phyloP scores from a whole-genome alignment of 257 asterid species.

The Salvia splendens region DNA sequence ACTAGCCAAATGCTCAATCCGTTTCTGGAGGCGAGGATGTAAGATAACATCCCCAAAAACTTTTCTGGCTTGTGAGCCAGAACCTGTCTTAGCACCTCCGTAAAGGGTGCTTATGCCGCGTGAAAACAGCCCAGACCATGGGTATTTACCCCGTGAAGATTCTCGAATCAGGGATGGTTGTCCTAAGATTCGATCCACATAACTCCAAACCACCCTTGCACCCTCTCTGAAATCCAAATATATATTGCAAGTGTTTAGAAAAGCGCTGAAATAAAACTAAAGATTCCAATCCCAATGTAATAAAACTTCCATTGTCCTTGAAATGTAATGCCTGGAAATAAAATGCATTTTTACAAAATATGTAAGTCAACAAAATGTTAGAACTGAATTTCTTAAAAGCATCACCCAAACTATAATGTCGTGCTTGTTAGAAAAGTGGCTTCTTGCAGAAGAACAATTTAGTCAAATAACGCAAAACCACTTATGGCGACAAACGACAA shows the following conservation, averaged over 20 bases:
- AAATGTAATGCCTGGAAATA: slow-evolving; percentile 1
- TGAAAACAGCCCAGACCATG: slow-evolving; percentile 84
- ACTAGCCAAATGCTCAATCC: slow-evolving; percentile 73
- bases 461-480: not conserved
- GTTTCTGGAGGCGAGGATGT: slow-evolving; percentile 79
- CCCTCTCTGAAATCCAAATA: slow-evolving; percentile 75
- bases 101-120: slow-evolving; percentile 53
- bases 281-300: slow-evolving; percentile 6
- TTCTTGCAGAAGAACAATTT: not conserved
- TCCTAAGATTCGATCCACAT: slow-evolving; percentile 92
- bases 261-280: slow-evolving; percentile 1
- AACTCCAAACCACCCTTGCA: slow-evolving; percentile 91
- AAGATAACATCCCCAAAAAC: slow-evolving; percentile 84
- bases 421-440: slow-evolving; percentile 10
- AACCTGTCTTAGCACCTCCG: slow-evolving; percentile 45
- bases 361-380: not conserved
- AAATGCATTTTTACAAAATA: slow-evolving; percentile 17
- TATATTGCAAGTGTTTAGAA: slow-evolving; percentile 6
- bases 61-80: slow-evolving; percentile 48
- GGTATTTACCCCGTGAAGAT: slow-evolving; percentile 93
- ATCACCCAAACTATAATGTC: not conserved
- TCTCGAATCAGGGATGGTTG: slow-evolving; percentile 95
- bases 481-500: not conserved
- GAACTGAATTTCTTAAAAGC: not conserved
- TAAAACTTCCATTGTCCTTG: not conserved